Percentiles rank a stretch among this genome's conserved stretches.
Evolutionary conservation across 305 asterid species (phyloP).

Genomic region (Solanum hybrid): DNA sequence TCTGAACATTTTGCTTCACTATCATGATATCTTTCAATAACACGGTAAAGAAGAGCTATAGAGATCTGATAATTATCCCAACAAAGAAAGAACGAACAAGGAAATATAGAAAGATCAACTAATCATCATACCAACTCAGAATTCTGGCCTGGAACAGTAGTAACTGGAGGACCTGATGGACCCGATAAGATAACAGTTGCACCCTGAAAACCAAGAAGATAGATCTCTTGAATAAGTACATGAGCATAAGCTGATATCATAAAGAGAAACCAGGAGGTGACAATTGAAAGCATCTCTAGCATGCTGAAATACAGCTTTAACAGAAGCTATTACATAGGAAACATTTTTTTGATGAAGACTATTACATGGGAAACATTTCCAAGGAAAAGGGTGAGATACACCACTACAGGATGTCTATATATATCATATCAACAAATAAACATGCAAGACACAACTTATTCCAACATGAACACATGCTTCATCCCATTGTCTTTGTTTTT

Average conservation of each 20-base stretch:
- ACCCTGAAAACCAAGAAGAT: constrained; percentile 48
- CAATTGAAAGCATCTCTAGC: background rate
- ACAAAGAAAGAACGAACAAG: background rate
- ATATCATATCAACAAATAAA: background rate
- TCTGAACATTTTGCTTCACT: background rate
- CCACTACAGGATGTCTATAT: background rate
- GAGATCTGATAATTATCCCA: background rate
- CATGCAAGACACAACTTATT: background rate
- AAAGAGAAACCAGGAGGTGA: background rate
- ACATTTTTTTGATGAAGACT: background rate
- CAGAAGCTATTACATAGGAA: background rate
- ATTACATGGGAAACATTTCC: background rate
- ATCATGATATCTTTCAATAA: background rate
- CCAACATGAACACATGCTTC: background rate
- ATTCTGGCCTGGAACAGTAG: constrained; percentile 74
- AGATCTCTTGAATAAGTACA: background rate
- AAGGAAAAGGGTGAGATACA: background rate
- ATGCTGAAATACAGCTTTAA: background rate
- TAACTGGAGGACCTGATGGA: constrained; percentile 88
- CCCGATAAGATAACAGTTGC: constrained; percentile 91
- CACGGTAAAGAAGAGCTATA: background rate
- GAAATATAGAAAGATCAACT: background rate
- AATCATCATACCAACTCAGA: constrained; percentile 74
- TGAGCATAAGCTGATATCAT: background rate
- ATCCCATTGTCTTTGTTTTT: background rate